Conservation (phyloP, 2,329 filamentous ascomycete species). For the Colletotrichum noveboracense region DNA sequence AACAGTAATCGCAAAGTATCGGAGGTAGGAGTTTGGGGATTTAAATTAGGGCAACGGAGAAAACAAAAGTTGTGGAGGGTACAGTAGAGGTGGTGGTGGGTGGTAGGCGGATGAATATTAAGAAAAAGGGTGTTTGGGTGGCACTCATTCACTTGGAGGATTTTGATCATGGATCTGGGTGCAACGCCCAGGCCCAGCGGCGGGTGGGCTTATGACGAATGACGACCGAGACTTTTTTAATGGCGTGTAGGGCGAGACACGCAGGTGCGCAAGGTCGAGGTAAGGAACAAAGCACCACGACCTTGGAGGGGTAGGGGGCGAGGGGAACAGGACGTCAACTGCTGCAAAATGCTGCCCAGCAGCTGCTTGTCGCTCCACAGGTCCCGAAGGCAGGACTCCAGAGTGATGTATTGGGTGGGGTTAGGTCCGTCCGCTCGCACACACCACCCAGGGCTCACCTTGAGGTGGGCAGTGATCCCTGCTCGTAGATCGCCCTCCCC, state of each 20-base stretch:
- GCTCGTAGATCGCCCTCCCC: not conserved
- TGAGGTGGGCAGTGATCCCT: not conserved
- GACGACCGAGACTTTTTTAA: conserved; percentile 21
- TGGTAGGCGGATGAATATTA: not conserved
- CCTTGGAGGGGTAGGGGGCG: not conserved
- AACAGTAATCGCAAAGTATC: not conserved
- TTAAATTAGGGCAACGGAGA: conserved; percentile 10
- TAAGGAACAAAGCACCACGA: not conserved
- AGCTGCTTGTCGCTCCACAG: not conserved
- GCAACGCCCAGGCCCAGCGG: not conserved
- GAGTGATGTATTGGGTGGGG: conserved; percentile 20
- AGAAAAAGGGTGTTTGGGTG: not conserved
- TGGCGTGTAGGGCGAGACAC: conserved; percentile 11
- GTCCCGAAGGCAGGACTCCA: conserved; percentile 5
- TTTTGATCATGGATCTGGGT: conserved; percentile 3
- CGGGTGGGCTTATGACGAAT: conserved; percentile 13
- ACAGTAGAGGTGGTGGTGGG: not conserved
- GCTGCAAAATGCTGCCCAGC: not conserved
- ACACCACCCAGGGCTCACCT: not conserved
- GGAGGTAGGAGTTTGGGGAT: conserved; percentile 9
- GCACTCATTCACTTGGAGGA: not conserved
- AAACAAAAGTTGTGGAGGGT: conserved; percentile 16
- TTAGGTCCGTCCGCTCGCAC: conserved; percentile 9
- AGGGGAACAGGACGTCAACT: not conserved
- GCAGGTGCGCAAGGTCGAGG: conserved; percentile 3